Evolutionary conservation across 768 basidiomycete species (phyloP), one percentile per base, ranked within the genome.

Genomic region (Daedaleopsis nitida): DNA sequence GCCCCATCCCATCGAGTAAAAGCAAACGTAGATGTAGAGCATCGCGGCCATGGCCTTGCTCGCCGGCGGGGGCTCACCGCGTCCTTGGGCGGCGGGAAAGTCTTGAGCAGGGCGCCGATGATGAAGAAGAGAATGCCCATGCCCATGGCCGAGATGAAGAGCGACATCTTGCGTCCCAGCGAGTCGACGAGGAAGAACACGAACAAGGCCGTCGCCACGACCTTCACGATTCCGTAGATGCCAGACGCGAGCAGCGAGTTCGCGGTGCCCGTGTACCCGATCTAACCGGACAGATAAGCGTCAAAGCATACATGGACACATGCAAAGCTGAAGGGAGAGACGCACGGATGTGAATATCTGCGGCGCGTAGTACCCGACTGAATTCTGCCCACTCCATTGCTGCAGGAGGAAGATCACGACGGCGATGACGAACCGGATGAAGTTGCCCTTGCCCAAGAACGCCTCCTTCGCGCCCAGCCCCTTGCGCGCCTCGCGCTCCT

Each of bases 1-100:
- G n/a, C 91, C 92, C 87, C 90, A 92, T 39, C 90, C 91, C 84
- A 93, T 89, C 3, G 87, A 89, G 73, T 94, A 94, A 74, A 93
- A 93, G 71, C 87, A 88, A 44, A 93, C 91, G 67, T 91, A 95
- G 58, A 94, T 84, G 70, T 94, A 95, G 35, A 94, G 74, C 84
- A 92, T 84, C 1, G 85, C 90, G 3, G 92, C 92, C 92, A 94
- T 94, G 0, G 81, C 93, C 70, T 88, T 86, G 1, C 78, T 79
- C 19, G 86, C 80, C 0, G 84, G 78, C 0, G 86, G 71, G 5
- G 72, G 75, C 57, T 58, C 14, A 68, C 44, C 19, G 76, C 67
- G 9, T 59, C 66, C 3, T 73, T 66, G 3, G 79, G 78, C 0
- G 85, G 82, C 7, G 90, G 89, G 72, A 91, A 84, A 1, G 86